Conservation (phyloP, 257 asterid genomes). For the Gardenia jasminoides region DNA sequence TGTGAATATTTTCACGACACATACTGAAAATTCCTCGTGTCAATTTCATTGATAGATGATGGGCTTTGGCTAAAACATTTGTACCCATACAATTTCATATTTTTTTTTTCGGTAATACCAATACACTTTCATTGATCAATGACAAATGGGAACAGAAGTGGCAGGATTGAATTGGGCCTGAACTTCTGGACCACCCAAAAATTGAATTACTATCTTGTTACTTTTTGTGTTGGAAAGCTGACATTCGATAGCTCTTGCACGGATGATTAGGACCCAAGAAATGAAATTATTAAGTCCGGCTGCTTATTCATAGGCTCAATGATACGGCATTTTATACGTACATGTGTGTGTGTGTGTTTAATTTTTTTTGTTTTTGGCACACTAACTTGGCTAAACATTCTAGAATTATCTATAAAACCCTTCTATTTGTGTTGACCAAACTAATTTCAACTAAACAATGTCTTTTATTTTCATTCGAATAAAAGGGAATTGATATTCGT, state of each 20-base stretch:
- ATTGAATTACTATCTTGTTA: no score
- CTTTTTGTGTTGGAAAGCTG: no score
- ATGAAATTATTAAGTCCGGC: no score
- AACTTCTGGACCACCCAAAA: not conserved
- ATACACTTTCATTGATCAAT: no score
- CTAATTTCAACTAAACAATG: no score
- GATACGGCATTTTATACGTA: no score
- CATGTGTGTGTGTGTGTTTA: no score
- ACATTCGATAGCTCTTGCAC: not conserved
- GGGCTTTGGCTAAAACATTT: not conserved
- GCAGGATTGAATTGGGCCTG: not conserved
- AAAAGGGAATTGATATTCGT: no score
- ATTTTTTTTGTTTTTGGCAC: no score
- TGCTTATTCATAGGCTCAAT: not conserved
- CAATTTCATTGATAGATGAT: not conserved
- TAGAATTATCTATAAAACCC: not conserved
- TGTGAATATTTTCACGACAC: not conserved
- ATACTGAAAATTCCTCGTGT: not conserved
- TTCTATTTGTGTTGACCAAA: no score
- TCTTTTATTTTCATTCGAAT: no score
- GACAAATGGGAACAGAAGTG: not conserved
- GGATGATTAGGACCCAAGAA: not conserved
- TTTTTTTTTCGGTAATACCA: no score
- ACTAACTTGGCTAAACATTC: not conserved
- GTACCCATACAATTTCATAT: not conserved